Evolutionary conservation across 371 early-diverging fungal species (phyloP).

Genomic region (Rhizopus stolonifer): DNA sequence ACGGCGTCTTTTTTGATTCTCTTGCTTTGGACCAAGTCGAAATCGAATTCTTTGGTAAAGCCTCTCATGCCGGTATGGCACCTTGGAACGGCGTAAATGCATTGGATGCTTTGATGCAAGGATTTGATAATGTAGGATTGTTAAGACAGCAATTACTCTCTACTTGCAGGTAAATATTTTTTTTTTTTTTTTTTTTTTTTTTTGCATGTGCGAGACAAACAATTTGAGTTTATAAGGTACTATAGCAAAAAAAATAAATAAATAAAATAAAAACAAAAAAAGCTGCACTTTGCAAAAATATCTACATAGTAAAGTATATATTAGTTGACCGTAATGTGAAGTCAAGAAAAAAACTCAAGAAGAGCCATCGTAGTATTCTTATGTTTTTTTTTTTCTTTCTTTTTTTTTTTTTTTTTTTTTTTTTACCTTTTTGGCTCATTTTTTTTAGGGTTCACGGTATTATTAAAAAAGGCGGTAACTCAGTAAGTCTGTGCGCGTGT

Average conservation of each 20-base stretch:
- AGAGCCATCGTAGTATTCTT: too few relatives aligned
- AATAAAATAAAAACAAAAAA: too few relatives aligned
- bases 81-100: slow-evolving; percentile 76
- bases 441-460: slow-evolving; percentile 67
- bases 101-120: slow-evolving; percentile 65
- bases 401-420: too few relatives aligned
- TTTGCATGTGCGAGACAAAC: too few relatives aligned
- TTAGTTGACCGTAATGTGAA: too few relatives aligned
- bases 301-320: too few relatives aligned
- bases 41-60: slow-evolving; percentile 63
- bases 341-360: too few relatives aligned
- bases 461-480: slow-evolving; percentile 67
- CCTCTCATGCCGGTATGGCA: slow-evolving; percentile 59
- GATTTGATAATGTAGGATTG: slow-evolving; percentile 61
- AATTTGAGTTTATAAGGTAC: too few relatives aligned
- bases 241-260: too few relatives aligned
- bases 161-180: slow-evolving; percentile 42
- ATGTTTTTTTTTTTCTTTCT: too few relatives aligned
- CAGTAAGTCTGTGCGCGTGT: slow-evolving; percentile 41
- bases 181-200: too few relatives aligned
- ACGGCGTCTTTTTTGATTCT: slow-evolving; percentile 29
- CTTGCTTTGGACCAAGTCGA: slow-evolving; percentile 46
- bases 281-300: too few relatives aligned
- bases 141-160: slow-evolving; percentile 72
- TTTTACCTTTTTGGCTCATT: not conserved